Conservation (phyloP, 192 early-diverging fungal species). For the Piromyces finnis region DNA sequence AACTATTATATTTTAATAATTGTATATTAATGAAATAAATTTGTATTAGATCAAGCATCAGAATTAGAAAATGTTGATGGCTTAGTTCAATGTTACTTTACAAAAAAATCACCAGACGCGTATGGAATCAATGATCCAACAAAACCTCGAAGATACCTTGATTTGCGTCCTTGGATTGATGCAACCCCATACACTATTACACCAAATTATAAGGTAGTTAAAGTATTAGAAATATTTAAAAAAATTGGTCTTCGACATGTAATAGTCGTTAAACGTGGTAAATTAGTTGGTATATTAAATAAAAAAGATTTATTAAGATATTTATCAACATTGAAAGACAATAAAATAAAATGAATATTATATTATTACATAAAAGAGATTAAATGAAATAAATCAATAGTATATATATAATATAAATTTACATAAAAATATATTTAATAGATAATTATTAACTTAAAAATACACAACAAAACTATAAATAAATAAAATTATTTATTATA, state of each 20-base stretch:
- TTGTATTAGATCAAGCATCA: neutral
- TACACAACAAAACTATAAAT: too few species aligned
- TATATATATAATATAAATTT: too few species aligned
- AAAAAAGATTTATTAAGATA: neutral
- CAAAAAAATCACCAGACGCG: constrained; percentile 1
- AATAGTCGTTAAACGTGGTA: constrained; percentile 32
- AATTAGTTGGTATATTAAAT: constrained; percentile 13
- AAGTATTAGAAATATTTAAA: constrained; percentile 63
- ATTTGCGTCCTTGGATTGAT: constrained; percentile 52
- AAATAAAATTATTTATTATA: too few species aligned
- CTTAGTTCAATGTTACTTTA: neutral
- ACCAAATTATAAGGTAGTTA: constrained; percentile 48
- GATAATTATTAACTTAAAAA: too few species aligned
- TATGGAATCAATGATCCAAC: constrained; percentile 5
- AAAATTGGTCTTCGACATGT: constrained; percentile 56
- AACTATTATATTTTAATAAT: too few species aligned
- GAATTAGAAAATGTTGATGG: neutral
- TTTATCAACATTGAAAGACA: neutral
- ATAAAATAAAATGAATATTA: neutral
- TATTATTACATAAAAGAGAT: too few species aligned
- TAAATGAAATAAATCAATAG: too few species aligned
- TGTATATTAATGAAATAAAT: too few species aligned
- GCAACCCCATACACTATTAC: constrained; percentile 53
- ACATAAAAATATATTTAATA: too few species aligned
- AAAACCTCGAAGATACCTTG: constrained; percentile 17